Evolutionary conservation across 805 yeast species (phyloP), one percentile per base, ranked within the genome.

Genomic region (Grigorovia yakushimaensis): DNA sequence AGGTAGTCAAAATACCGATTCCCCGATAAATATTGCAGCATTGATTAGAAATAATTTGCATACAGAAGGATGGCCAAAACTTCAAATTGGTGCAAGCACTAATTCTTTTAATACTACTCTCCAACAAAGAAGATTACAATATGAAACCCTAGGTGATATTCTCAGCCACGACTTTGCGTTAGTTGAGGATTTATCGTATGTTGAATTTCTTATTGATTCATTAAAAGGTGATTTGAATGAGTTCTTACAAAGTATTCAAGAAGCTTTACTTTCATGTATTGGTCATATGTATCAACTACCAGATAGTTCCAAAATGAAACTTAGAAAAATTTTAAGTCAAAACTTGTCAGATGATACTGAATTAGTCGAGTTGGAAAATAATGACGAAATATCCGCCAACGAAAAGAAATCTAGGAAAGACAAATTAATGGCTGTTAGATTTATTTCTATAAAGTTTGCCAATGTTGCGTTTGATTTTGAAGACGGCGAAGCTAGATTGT

Each of bases 141-240:
- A 87, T 58, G 95, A 86, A 60, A 81, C 94, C 0, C 62, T 89
- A 21, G 93, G 95, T 1, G 73, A 78, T 19, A 70, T 89, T 7
- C 59, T 84, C 44, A 70, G 73, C 47, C 70, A 73, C 33, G 69
- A 74, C 38, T 69, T 76, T 1, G 54, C 59, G 0, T 59, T 80
- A 30, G 49, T 66, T 2, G 54, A 66, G 13, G 80, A 79, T 54
- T 63, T 81, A 36, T 60, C 73, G 0, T 77, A 74, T 51, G 60
- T 87, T 38, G 76, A 75, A 44, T 88, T 88, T 56, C 64, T 89
- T 18, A 81, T 88, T 52, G 79, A 80, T 36, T 80, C 93, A 21
- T 64, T 89, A 38, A 74, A 73, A 45, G 76, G 77, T 1, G 97
- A 89, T 51, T 52, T 71, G 4, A 53, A 74, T 0, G 89, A 83